Base-by-base conservation (phyloP, 139 green algal genomes). In the Mesotaenium endlicherianum region DNA sequence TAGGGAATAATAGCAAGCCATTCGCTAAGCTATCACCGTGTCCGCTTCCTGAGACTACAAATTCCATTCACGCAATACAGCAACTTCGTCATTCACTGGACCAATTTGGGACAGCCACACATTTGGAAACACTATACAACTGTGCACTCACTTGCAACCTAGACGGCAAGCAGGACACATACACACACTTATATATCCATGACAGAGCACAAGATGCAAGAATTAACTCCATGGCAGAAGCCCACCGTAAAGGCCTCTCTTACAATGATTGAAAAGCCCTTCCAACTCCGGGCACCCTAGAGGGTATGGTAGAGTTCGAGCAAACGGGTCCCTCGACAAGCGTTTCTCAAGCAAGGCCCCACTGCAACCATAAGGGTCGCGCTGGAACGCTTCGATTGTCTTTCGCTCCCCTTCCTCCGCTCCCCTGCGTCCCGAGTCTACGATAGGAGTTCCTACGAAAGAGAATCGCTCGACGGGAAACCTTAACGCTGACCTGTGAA, bases 401-500 rank as follows among this genome's bases (percentile, higher is more conserved):
- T 31, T 45, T 16, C 16, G 34, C 49, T 84, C 77, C 3, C 77
- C 77, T n/a, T 40, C 11, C 43, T 47, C 20, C 16, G 77, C 77
- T 26, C 36, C 39, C 34, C 17, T 47, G 17, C 47, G 77, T 8
- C 8, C 59, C n/a, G 58, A 34, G 14, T 55, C 42, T 8, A 42
- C 67, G 8, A 50, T 44, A 14, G 81, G 70, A 16, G 69, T 70
- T 2, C 94, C 94, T 41, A 97, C 60, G 74, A 95, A 98, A 0
- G 81, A 41, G 75, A 98, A 96, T 11, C 64, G 82, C 39, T 87
- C 70, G 1, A 34, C 16, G 0, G 94, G 94, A 60, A 92, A 95
- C 1, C 80, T 76, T 5, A 97, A 53, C 6, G 95, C 94, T 0
- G 75, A 77, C 0, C 92, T 83, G 87, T 98, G 95, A 64, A 97